phyloP scores from a whole-genome alignment of 345 rosid genomes.

The Hibiscus tridactylites region DNA sequence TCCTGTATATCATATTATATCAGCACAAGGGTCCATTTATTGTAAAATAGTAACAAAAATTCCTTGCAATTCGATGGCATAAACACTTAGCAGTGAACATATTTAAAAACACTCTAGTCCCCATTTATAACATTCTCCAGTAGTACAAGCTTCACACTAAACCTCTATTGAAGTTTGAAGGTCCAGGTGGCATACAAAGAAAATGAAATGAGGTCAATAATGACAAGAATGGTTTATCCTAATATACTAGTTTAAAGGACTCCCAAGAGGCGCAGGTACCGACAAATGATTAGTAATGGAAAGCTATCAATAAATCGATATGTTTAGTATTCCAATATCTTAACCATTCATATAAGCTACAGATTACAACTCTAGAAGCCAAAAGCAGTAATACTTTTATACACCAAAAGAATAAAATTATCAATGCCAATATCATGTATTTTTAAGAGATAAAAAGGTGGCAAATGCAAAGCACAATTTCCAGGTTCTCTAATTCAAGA shows the following conservation, averaged over 20 bases:
- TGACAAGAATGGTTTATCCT: background rate
- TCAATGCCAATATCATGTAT: background rate
- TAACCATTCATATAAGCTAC: background rate
- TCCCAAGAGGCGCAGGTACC: background rate
- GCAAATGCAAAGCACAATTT: background rate
- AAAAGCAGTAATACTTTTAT: background rate
- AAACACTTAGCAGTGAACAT: background rate
- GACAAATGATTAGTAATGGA: background rate
- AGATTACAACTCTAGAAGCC: background rate
- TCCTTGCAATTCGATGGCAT: background rate
- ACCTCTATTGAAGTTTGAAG: background rate
- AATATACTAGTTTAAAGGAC: background rate
- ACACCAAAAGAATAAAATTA: background rate
- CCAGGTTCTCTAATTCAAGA: background rate
- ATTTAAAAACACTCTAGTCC: background rate
- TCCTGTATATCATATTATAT: background rate
- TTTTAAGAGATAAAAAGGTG: background rate
- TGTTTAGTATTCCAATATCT: background rate
- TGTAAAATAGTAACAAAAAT: background rate
- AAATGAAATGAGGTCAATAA: background rate
- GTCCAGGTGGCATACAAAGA: background rate
- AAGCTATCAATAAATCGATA: background rate
- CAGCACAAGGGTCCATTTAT: background rate
- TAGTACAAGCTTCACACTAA: background rate
- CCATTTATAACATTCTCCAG: background rate